A percentile compares a stretch with the other conserved stretches of the same genome.
phyloP scores from a whole-genome alignment of 768 basidiomycete species.

The Lentinula sp. region DNA sequence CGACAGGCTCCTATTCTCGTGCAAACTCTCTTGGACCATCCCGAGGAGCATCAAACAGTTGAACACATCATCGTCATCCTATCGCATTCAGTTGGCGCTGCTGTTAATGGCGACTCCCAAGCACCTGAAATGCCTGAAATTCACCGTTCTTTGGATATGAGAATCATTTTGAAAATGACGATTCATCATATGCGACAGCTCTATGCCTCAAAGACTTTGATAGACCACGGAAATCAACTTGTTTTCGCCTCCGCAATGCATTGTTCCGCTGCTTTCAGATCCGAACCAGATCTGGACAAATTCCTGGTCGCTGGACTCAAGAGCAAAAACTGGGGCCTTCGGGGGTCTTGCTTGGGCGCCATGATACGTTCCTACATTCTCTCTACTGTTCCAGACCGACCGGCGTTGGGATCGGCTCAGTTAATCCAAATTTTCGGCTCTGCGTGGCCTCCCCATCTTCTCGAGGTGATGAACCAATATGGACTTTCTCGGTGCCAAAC shows the following conservation, averaged over 20 bases:
- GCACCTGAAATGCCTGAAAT: constrained; percentile 24
- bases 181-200: constrained; percentile 39
- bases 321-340: constrained; percentile 46
- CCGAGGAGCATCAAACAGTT: constrained; percentile 42
- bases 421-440: constrained; percentile 34
- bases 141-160: constrained; percentile 32
- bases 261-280: constrained; percentile 38
- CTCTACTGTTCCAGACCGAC: constrained; percentile 37
- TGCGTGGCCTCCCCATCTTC: constrained; percentile 38
- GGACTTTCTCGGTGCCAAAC: constrained; percentile 25
- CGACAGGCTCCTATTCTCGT: constrained; percentile 34
- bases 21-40: constrained; percentile 39
- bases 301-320: constrained; percentile 53
- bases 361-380: constrained; percentile 43
- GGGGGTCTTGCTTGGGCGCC: constrained; percentile 46
- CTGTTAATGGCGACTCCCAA: constrained; percentile 16
- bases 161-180: constrained; percentile 35
- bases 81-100: constrained; percentile 43
- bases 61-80: constrained; percentile 49
- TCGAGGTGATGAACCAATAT: constrained; percentile 41
- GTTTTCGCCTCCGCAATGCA: constrained; percentile 37
- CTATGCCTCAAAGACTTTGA: constrained; percentile 29
- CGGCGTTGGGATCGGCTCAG: constrained; percentile 36
- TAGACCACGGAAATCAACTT: constrained; percentile 51
- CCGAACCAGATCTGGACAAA: constrained; percentile 33